Evolutionary conservation across 2,329 filamentous ascomycete genomes (phyloP), one percentile per base, ranked within the genome.

Genomic region (Talaromyces funiculosus): DNA sequence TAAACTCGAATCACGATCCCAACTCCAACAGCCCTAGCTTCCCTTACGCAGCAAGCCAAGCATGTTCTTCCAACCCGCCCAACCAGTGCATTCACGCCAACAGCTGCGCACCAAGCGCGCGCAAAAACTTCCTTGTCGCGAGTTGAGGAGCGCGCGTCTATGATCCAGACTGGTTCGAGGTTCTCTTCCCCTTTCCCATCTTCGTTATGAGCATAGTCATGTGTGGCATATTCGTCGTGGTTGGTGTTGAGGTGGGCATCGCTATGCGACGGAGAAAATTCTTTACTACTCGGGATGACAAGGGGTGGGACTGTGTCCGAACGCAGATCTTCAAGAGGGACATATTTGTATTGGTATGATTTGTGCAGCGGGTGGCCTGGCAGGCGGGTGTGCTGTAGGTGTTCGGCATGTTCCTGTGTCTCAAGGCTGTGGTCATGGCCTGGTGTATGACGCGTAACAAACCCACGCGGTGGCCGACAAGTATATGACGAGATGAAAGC

Each of bases 401-500:
- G 51, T 10, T 22, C 31, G 12, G 38, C 24, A 29, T 58, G 24
- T 16, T 38, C 37, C 20, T 61, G 43, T 29, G 7, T 42, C 2
- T 60, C n/a, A 18, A 20, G 43, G 29, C 5, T 31, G 12, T 38
- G 31, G 10, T 22, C 26, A 16, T 29, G 35, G 9, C 29, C 18
- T 24, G 24, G 35, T 9, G 22, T 14, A 51, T 59, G 35, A 42
- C 59, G 57, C 7, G 62, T 64, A 7, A 67, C 64, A 49, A 70
- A 68, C 3, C 75, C 75, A 6, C 68, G 64, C 3, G 81, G 80
- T 10, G 78, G 73, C 6, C 73, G 77, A 67, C 83, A 86, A 18
- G 80, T 81, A 66, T 81, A 81, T 1, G 82, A 81, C 0, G 81
- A 77, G 45, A 86, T 71, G 66, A 84, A 85, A 29, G 80, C 76